These are phyloP conservation scores for Tetraselmis striata DNA, from an alignment of 139 green algal species.

Conservation along the genomic window DNA sequence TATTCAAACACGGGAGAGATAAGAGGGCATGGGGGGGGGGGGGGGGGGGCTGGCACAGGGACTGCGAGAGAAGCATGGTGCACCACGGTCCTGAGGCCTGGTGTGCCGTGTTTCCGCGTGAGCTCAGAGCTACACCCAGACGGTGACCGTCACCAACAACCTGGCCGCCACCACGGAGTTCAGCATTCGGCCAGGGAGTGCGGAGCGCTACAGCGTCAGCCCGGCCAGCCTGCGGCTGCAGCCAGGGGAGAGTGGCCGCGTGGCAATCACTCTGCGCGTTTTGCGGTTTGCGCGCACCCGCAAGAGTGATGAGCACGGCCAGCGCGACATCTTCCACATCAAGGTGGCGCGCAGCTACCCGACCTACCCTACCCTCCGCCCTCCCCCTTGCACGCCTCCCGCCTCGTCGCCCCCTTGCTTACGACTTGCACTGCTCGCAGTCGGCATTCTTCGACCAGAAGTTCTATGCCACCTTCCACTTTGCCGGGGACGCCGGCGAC, in stretches of 20 bases:
- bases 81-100: no score
- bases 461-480: slow-evolving; percentile 56
- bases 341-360: slow-evolving; percentile 33
- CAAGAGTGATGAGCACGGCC: slow-evolving; percentile 49
- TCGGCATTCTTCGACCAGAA: slow-evolving; percentile 63
- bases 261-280: slow-evolving; percentile 48
- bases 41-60: no score
- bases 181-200: slow-evolving; percentile 48
- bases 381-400: no score
- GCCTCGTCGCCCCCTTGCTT: no score
- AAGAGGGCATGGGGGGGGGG: no score
- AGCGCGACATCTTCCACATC: slow-evolving; percentile 70
- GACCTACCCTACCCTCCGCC: neutral
- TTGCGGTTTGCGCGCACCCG: slow-evolving; percentile 50
- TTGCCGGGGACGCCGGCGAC: neutral
- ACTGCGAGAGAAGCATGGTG: no score
- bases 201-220: slow-evolving; percentile 51
- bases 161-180: slow-evolving; percentile 46
- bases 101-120: neutral
- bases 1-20: no score
- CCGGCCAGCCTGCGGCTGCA: slow-evolving; percentile 42
- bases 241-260: slow-evolving; percentile 16
- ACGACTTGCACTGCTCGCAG: no score
- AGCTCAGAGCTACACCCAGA: slow-evolving; percentile 47
- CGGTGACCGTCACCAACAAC: slow-evolving; percentile 50